Evolutionary conservation across 2,329 filamentous ascomycete genomes (phyloP), one percentile per base, ranked within the genome.

Genomic region (Neofusicoccum umdonicola): DNA sequence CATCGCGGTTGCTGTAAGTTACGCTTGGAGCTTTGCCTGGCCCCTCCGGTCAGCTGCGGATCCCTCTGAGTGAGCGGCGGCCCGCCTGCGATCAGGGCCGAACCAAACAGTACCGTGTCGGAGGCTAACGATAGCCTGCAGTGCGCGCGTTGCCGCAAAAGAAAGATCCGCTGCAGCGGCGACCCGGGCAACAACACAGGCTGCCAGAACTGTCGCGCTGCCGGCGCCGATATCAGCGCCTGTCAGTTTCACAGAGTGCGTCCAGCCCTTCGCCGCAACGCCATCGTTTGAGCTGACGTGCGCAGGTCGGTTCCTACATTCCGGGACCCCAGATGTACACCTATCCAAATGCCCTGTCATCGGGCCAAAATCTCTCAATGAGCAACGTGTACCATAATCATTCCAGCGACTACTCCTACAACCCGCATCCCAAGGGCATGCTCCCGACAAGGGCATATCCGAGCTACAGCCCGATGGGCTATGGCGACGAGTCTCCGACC

Each of bases 141-240:
- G 94, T 98, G 94, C 76, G 87, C 88, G 41, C 88, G 94, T 69
- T 98, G 94, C 78, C 88, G 94, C 66, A 93, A 94, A 80, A 87
- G 94, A 66, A 98, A 98, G 82, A 98, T 98, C 71, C 90, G 92
- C 70, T 98, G 94, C 80, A 96, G 91, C 72, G 94, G 94, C 48
- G 92, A 97, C 74, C 83, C 85, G 39, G 90, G 90, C 37, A 87
- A 89, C 71, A 90, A 90, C n/a, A 79, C 82, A 44, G 88, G 89
- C n/a, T 98, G 94, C 77, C 82, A 85, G 11, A 96, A 93, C 76
- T 98, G 94, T 81, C 90, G 87, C 71, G 87, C 83, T 67, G 89
- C 93, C 61, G 90, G 90, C 12, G 81, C 85, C 31, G 85, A 88
- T 22, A 81, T 79, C 60, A 75, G 69, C 2, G 72, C 84, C 5